Evolutionary conservation across 139 green algal species (phyloP), one percentile per base, ranked within the genome.

Genomic region (Zygnema cylindricum): DNA sequence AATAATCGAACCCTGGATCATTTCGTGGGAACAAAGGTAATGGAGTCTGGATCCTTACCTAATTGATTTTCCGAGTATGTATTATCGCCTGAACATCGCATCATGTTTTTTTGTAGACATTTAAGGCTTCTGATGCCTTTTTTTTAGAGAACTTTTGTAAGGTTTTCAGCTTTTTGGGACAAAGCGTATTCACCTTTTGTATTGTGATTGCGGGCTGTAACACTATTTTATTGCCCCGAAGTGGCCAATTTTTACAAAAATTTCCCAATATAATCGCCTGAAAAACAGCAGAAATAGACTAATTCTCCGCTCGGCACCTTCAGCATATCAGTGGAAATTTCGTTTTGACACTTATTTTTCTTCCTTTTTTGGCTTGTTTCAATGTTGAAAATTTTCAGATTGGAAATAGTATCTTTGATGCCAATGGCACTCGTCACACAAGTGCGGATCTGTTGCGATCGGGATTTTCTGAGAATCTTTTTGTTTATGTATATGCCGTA

Each of bases 331-430:
- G 49, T 63, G 49, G 49, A 25, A 16, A 63, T 63, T 25, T 63
- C 7, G 49, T 25, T 16, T 63, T 63, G 49, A 16, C 49, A 16
- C n/a, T n/a, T 25, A 63, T 25, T 7, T 7, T 63, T 7, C 7
- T 63, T 63, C 49, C 16, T 63, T 7, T 25, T 16, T 63, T 7
- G 16, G 7, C 7, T 25, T 63, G 16, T 63, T 25, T 63, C 49
- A 63, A 16, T 63, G 49, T 16, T 63, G 7, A 16, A 7, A 43
- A 43, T 0, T 76, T 63, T 7, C 81, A 87, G 81, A 54, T 87
- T 0, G 81, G 39, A n/a, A 87, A 87, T 54, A 77, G 25, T 11
- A 87, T 87, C 41, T 87, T 87, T 1, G 81, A 87, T 69, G 35
- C 22, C 81, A 87, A 78, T 40, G 81, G 81, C 25, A 77, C 41